Evolutionary conservation across 208 protist species (phyloP).

Genomic region (Acanthamoeba healyi): DNA sequence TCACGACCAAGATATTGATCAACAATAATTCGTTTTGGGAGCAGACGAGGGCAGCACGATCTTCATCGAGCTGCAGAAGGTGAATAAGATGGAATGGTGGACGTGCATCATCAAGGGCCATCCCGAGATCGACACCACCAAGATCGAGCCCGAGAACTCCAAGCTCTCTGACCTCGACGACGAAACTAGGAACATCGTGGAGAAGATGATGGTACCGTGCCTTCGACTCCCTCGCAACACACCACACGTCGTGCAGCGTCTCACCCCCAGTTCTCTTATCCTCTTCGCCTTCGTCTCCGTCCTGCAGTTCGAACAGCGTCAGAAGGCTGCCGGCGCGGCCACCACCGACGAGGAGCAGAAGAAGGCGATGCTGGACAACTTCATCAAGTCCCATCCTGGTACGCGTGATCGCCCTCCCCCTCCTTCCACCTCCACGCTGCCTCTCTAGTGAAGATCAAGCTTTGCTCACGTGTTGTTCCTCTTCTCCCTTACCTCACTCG

Average conservation of each 20-base stretch:
- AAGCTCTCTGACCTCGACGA: conserved; percentile 90
- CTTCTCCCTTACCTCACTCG: background rate
- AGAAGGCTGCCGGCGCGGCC: conserved; percentile 87
- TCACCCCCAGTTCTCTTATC: no score
- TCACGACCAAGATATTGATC: no score
- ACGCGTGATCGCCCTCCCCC: background rate
- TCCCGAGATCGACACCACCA: conserved; percentile 89
- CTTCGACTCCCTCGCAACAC: background rate
- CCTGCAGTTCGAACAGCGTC: conserved; percentile 87
- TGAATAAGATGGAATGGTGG: conserved; percentile 92
- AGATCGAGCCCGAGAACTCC: conserved; percentile 91
- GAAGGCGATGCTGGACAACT: conserved; percentile 86
- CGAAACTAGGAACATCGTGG: conserved; percentile 90
- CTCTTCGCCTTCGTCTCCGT: background rate
- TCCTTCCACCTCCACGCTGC: no score
- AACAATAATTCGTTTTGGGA: background rate
- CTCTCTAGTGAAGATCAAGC: no score
- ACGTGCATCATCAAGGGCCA: conserved; percentile 85
- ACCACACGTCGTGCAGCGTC: no score
- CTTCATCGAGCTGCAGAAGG: conserved; percentile 84
- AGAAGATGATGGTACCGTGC: conserved; percentile 90
- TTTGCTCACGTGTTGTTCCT: no score
- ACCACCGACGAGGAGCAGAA: conserved; percentile 88
- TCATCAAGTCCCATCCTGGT: conserved; percentile 86
- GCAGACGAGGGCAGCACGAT: conserved; percentile 74